These are phyloP conservation scores for Vitis rupestris DNA, from an alignment of 164 flowering plant species.

Conservation along the genomic window DNA sequence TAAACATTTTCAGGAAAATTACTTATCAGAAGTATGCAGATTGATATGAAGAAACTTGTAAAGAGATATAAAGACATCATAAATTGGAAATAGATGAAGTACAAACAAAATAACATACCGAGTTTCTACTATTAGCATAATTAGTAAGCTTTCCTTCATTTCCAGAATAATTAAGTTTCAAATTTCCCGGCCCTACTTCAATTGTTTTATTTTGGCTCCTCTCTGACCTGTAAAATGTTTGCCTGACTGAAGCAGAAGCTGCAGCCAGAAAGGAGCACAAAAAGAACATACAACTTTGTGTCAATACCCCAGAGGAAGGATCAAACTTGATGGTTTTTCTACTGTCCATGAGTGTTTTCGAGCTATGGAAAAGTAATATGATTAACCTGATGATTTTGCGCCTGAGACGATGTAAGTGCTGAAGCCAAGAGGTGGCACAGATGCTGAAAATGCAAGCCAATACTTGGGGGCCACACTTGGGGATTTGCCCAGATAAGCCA, in stretches of 20 bases:
- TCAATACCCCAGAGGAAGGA: not conserved
- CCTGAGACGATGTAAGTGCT: conserved; percentile 62
- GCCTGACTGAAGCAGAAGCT: conserved; percentile 38
- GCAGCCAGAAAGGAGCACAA: conserved; percentile 12
- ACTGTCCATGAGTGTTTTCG: not conserved
- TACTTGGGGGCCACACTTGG: conserved; percentile 51
- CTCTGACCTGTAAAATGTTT: conserved; percentile 19
- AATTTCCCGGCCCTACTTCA: conserved; percentile 41
- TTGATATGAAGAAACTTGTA: too few species aligned
- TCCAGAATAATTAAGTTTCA: conserved; percentile 29
- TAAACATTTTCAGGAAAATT: too few species aligned
- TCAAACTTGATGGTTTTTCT: not conserved
- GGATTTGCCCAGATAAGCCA: conserved; percentile 63
- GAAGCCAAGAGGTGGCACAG: conserved; percentile 94
- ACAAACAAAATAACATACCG: conserved; percentile 20
- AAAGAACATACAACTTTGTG: not conserved
- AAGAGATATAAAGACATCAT: not conserved
- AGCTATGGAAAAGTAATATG: too few species aligned
- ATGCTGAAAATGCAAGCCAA: conserved; percentile 78
- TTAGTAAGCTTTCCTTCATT: conserved; percentile 17
- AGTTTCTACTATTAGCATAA: conserved; percentile 29
- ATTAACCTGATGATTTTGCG: conserved; percentile 49
- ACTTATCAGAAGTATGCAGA: too few species aligned
- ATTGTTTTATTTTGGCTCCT: conserved; percentile 13
- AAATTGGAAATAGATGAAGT: not conserved